phyloP scores from a whole-genome alignment of 2,329 filamentous ascomycete genomes.

The Geosmithia putterillii region DNA sequence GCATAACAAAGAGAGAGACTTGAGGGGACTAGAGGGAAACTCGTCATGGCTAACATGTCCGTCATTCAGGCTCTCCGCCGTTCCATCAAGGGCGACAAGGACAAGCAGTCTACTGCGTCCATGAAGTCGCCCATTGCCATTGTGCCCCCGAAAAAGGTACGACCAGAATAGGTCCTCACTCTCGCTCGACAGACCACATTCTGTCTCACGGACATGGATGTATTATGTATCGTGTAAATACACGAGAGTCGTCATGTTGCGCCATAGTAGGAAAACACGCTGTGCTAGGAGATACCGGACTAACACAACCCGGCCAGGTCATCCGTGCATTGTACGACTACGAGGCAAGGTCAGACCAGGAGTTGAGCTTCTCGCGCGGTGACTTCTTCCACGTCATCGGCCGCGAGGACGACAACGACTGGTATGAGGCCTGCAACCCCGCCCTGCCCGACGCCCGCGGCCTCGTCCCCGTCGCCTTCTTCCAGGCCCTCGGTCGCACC shows the following conservation, averaged over 20 bases:
- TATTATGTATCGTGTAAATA: no score
- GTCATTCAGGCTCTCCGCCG: conserved; percentile 61
- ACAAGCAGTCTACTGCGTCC: conserved; percentile 54
- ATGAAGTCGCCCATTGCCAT: conserved; percentile 85
- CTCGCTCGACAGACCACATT: neutral
- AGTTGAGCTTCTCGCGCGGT: conserved; percentile 84
- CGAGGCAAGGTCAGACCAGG: conserved; percentile 60
- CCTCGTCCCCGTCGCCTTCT: conserved; percentile 86
- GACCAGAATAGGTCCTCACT: no score
- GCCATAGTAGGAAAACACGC: no score
- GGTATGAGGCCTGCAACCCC: conserved; percentile 98
- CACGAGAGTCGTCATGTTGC: no score
- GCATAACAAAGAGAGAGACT: no score
- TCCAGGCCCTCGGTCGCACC: conserved; percentile 83
- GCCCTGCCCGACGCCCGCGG: conserved; percentile 76
- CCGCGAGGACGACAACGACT: conserved; percentile 85
- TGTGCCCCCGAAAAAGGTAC: conserved; percentile 85
- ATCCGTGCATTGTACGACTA: conserved; percentile 96
- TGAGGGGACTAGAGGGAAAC: no score
- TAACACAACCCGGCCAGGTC: conserved; percentile 61
- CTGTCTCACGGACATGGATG: no score
- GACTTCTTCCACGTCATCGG: conserved; percentile 98
- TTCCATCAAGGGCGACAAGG: conserved; percentile 85
- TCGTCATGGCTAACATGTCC: conserved; percentile 16
- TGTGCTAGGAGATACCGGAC: no score